These are phyloP conservation scores for Globisporangium ultimum DNA, from an alignment of 352 stramenopile genomes.

Conservation along the genomic window DNA sequence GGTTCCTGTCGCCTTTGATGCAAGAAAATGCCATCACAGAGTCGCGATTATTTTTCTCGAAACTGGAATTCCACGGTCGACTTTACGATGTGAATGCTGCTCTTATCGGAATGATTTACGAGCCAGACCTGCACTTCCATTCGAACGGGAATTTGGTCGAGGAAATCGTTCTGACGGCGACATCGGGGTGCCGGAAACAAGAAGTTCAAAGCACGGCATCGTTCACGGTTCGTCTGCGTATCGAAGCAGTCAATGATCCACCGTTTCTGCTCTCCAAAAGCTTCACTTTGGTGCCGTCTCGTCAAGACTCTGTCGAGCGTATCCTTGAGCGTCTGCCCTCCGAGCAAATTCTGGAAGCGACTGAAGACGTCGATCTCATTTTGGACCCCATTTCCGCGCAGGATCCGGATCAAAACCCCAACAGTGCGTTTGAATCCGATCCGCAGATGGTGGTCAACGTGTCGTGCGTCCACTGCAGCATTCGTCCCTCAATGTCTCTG, in stretches of 20 bases:
- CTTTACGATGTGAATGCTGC: slow-evolving; percentile 43
- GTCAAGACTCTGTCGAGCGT: slow-evolving; percentile 2
- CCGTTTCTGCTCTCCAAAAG: slow-evolving; percentile 25
- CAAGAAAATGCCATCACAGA: slow-evolving; percentile 13
- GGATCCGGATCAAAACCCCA: slow-evolving; percentile 19
- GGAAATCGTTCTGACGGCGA: slow-evolving; percentile 23
- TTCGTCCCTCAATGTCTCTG: slow-evolving; percentile 8
- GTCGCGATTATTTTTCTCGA: slow-evolving; percentile 45
- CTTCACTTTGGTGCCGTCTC: slow-evolving; percentile 19
- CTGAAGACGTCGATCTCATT: slow-evolving; percentile 28
- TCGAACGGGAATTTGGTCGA: slow-evolving; percentile 32
- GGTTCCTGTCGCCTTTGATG: not conserved
- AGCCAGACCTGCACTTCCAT: slow-evolving; percentile 45
- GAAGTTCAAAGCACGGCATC: not conserved
- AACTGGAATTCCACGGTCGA: slow-evolving; percentile 26
- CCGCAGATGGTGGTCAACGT: slow-evolving; percentile 31
- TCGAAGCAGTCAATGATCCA: slow-evolving; percentile 35
- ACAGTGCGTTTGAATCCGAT: not conserved
- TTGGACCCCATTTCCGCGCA: slow-evolving; percentile 23
- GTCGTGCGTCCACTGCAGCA: slow-evolving; percentile 34
- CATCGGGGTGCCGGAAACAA: not conserved
- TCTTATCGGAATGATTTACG: slow-evolving; percentile 53
- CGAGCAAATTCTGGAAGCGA: slow-evolving; percentile 18
- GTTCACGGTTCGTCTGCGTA: slow-evolving; percentile 19
- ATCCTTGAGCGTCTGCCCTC: slow-evolving; percentile 2